phyloP scores from a whole-genome alignment of 345 rosid genomes.

The Gynandropsis gynandra region DNA sequence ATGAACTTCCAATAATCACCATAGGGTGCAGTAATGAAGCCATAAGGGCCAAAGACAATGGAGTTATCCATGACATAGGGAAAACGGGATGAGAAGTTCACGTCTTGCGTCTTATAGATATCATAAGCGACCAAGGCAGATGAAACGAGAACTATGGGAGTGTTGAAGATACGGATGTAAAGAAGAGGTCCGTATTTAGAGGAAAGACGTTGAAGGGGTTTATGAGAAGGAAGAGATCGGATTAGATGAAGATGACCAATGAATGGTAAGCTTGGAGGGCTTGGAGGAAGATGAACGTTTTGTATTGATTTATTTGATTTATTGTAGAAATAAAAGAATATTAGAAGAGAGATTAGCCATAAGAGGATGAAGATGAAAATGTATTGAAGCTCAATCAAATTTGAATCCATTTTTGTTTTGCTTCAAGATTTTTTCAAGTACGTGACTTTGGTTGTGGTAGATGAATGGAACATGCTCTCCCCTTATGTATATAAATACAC shows the following conservation, averaged over 20 bases:
- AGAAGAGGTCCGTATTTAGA: slow-evolving; percentile 25
- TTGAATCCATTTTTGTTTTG: no score
- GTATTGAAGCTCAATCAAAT: neutral
- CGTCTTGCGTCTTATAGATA: slow-evolving; percentile 20
- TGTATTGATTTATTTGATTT: neutral
- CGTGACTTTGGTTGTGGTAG: no score
- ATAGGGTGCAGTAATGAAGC: slow-evolving; percentile 12
- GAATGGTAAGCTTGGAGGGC: slow-evolving; percentile 25
- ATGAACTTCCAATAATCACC: slow-evolving; percentile 32
- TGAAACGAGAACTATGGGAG: slow-evolving; percentile 20
- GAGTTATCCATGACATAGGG: neutral
- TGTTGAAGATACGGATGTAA: slow-evolving; percentile 19
- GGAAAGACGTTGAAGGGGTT: slow-evolving; percentile 17
- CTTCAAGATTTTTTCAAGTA: no score
- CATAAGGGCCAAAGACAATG: neutral
- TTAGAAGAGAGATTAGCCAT: neutral
- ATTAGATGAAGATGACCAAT: slow-evolving; percentile 29
- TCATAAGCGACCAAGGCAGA: slow-evolving; percentile 21
- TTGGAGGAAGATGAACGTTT: slow-evolving; percentile 26
- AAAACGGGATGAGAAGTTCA: neutral
- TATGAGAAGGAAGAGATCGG: slow-evolving; percentile 1
- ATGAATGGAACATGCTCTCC: no score
- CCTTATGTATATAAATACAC: no score
- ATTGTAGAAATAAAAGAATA: neutral
- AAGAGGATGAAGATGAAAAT: neutral